These are phyloP conservation scores for Meripilus lineatus DNA, from an alignment of 1,284 basidiomycete genomes.

Conservation along the genomic window DNA sequence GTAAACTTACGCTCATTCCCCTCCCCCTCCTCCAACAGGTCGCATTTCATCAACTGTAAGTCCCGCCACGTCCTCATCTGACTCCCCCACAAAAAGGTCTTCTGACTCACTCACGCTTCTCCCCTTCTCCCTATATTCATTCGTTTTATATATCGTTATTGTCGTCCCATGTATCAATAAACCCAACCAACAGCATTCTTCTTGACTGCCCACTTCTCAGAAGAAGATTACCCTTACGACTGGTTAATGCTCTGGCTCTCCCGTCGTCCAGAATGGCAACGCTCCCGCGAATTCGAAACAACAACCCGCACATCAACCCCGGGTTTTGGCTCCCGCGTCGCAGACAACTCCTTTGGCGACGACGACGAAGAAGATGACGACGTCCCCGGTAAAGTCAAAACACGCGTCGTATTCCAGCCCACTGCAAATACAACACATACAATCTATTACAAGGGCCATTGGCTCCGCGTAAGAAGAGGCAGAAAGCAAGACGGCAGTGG, in stretches of 20 bases:
- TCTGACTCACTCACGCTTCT: too few species aligned
- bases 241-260: conserved; percentile 82
- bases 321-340: conserved; percentile 42
- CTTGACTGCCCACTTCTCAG: conserved; percentile 79
- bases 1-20: too few species aligned
- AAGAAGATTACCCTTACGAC: conserved; percentile 81
- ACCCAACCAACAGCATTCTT: conserved; percentile 59
- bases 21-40: conserved; percentile 37
- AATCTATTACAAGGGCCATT: conserved; percentile 77
- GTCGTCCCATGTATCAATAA: conserved; percentile 15
- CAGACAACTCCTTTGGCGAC: conserved; percentile 58
- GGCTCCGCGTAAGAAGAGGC: conserved; percentile 67
- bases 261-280: conserved; percentile 76
- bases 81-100: too few species aligned
- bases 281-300: conserved; percentile 79
- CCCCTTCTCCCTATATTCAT: too few species aligned
- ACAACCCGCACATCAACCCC: conserved; percentile 62
- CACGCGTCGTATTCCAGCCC: conserved; percentile 78
- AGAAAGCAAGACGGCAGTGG: conserved; percentile 60
- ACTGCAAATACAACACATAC: conserved; percentile 80
- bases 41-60: conserved; percentile 79
- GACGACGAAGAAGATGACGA: conserved; percentile 52
- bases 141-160: too few species aligned
- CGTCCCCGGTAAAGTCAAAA: conserved; percentile 61
- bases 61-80: conserved; percentile 12